phyloP scores from a whole-genome alignment of 345 rosid genomes.

The Euphorbia peplus region DNA sequence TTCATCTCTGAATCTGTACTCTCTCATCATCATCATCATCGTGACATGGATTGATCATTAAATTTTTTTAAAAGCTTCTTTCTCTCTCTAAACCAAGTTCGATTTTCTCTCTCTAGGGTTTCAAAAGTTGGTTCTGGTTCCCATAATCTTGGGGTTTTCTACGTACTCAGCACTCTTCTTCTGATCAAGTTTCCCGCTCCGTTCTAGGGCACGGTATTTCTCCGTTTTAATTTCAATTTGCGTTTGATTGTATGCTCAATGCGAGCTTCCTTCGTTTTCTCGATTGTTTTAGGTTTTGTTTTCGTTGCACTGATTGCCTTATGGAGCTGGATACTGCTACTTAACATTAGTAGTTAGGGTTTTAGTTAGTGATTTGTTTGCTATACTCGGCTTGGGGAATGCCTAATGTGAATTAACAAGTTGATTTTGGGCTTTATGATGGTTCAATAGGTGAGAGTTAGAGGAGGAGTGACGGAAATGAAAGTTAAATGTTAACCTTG shows the following conservation, averaged over 20 bases:
- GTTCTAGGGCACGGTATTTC: background rate
- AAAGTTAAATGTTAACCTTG: too few species aligned
- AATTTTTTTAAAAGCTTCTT: conserved; percentile 3
- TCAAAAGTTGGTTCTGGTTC: background rate
- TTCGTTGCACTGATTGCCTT: background rate
- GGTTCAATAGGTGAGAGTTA: too few species aligned
- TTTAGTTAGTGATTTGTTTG: background rate
- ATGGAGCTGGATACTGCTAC: background rate
- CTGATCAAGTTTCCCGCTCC: background rate
- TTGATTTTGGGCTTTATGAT: background rate
- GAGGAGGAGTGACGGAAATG: too few species aligned
- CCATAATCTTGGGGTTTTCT: background rate
- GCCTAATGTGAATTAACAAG: background rate
- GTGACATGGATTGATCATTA: conserved; percentile 12
- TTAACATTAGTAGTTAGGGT: conserved; percentile 4
- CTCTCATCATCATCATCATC: too few species aligned
- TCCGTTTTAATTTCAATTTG: background rate
- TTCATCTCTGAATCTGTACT: background rate
- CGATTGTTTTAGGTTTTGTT: background rate
- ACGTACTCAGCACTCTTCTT: background rate
- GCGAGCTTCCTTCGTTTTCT: conserved; percentile 2
- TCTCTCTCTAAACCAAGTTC: background rate
- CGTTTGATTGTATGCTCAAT: conserved; percentile 9
- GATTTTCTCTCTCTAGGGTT: conserved; percentile 27
- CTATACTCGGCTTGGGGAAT: background rate